Percentiles rank a stretch among this genome's conserved stretches.
Evolutionary conservation across 2,329 filamentous ascomycete species (phyloP).

Genomic region (Talaromyces pinophilus): DNA sequence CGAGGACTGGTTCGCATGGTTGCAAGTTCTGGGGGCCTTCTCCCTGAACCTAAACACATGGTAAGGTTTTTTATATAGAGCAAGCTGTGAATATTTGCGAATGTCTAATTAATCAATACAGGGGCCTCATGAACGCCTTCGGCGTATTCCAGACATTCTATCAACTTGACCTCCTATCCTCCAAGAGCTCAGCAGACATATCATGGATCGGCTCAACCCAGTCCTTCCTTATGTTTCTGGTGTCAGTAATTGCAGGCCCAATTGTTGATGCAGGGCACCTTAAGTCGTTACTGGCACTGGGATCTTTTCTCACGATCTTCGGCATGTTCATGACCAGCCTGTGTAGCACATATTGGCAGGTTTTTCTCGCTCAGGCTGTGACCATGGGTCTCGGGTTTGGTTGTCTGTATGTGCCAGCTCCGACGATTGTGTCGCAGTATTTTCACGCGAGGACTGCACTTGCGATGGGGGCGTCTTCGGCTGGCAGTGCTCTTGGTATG

Average conservation of each 20-base stretch:
- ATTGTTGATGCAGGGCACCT: conserved; percentile 47
- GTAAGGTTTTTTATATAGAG: not conserved
- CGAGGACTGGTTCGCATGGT: conserved; percentile 13
- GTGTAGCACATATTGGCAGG: conserved; percentile 49
- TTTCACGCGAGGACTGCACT: conserved; percentile 33
- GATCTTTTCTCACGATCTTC: conserved; percentile 39
- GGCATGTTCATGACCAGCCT: conserved; percentile 52
- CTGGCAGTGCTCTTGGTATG: conserved; percentile 36
- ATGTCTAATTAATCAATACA: conserved; percentile 1
- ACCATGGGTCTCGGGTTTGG: conserved; percentile 47
- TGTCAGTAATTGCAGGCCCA: conserved; percentile 45
- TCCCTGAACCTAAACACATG: conserved; percentile 15
- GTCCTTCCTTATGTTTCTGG: conserved; percentile 48
- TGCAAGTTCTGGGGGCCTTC: conserved; percentile 12
- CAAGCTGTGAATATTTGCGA: not conserved
- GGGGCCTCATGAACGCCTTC: conserved; percentile 36
- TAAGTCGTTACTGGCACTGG: conserved; percentile 30
- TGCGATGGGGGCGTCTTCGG: conserved; percentile 34
- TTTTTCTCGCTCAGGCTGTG: conserved; percentile 51
- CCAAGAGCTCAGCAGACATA: conserved; percentile 38
- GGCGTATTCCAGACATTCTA: conserved; percentile 52
- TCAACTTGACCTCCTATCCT: conserved; percentile 32
- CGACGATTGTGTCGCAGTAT: conserved; percentile 32
- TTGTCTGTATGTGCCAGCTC: conserved; percentile 34
- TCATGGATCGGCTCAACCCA: conserved; percentile 51